Percentiles rank a stretch among this genome's conserved stretches.
phyloP scores from a whole-genome alignment of 306 rosid genomes.

The Inga leiocalycina region DNA sequence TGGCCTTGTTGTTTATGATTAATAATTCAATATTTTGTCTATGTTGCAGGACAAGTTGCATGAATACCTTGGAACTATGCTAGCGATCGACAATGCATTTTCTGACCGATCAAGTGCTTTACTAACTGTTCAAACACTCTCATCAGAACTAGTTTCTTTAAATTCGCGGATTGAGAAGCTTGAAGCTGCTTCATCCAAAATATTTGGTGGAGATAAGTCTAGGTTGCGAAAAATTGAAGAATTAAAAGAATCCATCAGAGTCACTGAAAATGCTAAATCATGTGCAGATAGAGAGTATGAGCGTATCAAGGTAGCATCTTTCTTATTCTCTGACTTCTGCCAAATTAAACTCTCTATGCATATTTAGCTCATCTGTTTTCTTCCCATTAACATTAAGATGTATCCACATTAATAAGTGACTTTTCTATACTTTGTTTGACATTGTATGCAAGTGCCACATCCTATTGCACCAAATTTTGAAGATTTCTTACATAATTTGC shows the following conservation, averaged over 20 bases:
- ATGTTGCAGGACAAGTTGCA: conserved; percentile 88
- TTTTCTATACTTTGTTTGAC: background rate
- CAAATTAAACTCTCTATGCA: background rate
- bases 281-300: conserved; percentile 86
- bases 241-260: conserved; percentile 71
- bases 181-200: conserved; percentile 85
- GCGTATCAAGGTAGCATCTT: conserved; percentile 76
- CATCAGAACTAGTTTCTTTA: conserved; percentile 77
- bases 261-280: conserved; percentile 81
- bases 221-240: conserved; percentile 85
- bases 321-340: background rate
- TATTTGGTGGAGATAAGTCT: conserved; percentile 93
- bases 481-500: conserved; percentile 6
- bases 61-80: conserved; percentile 93
- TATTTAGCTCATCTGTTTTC: conserved; percentile 14
- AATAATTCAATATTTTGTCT: background rate
- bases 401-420: conserved; percentile 12
- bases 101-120: conserved; percentile 86
- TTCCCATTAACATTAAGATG: conserved; percentile 1
- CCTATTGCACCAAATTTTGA: background rate
- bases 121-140: conserved; percentile 91
- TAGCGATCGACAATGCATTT: conserved; percentile 83
- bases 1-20: conserved; percentile 29
- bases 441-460: background rate
- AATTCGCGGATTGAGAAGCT: conserved; percentile 78